Percentiles rank a stretch among this genome's conserved stretches.
Conservation (phyloP, 129 eudicot genomes). For the Apium graveolens region DNA sequence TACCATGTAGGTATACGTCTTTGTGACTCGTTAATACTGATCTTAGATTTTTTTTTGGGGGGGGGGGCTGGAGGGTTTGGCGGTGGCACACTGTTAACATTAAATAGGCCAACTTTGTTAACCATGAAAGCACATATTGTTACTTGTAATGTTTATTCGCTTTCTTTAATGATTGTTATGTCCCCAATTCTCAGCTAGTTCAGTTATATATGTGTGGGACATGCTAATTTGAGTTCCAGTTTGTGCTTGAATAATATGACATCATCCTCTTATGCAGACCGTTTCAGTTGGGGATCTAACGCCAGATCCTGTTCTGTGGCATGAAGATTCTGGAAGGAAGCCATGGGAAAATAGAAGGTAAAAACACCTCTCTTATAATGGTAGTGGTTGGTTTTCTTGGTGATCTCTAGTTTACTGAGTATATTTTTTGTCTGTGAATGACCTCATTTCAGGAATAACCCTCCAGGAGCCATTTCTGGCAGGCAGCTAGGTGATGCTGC, state of each 20-base stretch:
- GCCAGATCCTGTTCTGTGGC: conserved; percentile 34
- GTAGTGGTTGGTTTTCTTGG: neutral
- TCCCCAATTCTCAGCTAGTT: too few species aligned
- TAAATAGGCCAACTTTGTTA: too few species aligned
- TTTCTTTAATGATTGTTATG: too few species aligned
- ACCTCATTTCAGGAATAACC: conserved; percentile 25
- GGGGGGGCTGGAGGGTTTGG: too few species aligned
- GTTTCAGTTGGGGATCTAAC: conserved; percentile 63
- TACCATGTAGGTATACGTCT: neutral
- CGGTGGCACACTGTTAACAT: too few species aligned
- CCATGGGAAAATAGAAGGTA: conserved; percentile 19
- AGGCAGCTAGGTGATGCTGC: conserved; percentile 67
- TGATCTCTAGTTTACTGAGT: neutral
- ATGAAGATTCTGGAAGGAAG: conserved; percentile 29
- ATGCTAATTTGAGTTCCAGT: neutral
- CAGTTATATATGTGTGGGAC: too few species aligned
- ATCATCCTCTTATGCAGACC: conserved; percentile 27
- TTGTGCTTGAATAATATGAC: neutral
- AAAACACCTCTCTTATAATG: neutral
- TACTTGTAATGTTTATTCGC: neutral
- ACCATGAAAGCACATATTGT: too few species aligned
- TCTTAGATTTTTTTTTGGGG: too few species aligned
- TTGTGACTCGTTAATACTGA: neutral
- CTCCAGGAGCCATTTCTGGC: conserved; percentile 32
- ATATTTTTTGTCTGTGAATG: neutral